Percentiles rank a stretch among this genome's conserved stretches.
phyloP scores from a whole-genome alignment of 768 basidiomycete genomes.

The Hygrophorus pudorinus region DNA sequence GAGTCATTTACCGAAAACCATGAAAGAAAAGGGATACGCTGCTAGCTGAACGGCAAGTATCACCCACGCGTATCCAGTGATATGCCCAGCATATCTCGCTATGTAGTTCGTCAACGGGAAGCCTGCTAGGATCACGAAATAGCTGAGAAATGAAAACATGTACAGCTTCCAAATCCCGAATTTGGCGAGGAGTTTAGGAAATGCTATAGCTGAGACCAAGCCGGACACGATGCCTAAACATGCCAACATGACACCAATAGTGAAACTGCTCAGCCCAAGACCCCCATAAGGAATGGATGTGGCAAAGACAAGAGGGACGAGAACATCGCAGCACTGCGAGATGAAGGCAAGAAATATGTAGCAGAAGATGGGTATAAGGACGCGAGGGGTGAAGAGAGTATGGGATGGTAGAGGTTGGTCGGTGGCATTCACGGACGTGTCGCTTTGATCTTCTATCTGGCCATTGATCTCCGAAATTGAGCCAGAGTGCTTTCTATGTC shows the following conservation, averaged over 20 bases:
- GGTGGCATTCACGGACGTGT: neutral
- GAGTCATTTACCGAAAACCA: slow-evolving; percentile 26
- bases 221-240: slow-evolving; percentile 42
- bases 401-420: neutral
- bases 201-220: slow-evolving; percentile 40
- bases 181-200: slow-evolving; percentile 38
- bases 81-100: slow-evolving; percentile 21
- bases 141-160: slow-evolving; percentile 10
- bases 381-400: slow-evolving; percentile 13
- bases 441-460: neutral
- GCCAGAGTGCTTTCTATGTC: neutral
- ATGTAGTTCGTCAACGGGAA: slow-evolving; percentile 28
- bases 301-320: slow-evolving; percentile 22
- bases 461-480: neutral
- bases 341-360: slow-evolving; percentile 20
- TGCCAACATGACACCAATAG: slow-evolving; percentile 39
- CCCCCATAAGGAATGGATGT: slow-evolving; percentile 44
- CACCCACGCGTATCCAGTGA: slow-evolving; percentile 21
- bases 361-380: slow-evolving; percentile 17
- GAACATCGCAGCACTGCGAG: slow-evolving; percentile 11
- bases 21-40: slow-evolving; percentile 17
- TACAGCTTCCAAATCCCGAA: slow-evolving; percentile 48
- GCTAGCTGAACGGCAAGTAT: slow-evolving; percentile 25
- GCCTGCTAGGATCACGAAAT: slow-evolving; percentile 15
- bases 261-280: slow-evolving; percentile 39